Percentiles rank a stretch among this genome's conserved stretches.
Evolutionary conservation across 2,329 filamentous ascomycete species (phyloP).

Genomic region (Aspergillus viridinutans): DNA sequence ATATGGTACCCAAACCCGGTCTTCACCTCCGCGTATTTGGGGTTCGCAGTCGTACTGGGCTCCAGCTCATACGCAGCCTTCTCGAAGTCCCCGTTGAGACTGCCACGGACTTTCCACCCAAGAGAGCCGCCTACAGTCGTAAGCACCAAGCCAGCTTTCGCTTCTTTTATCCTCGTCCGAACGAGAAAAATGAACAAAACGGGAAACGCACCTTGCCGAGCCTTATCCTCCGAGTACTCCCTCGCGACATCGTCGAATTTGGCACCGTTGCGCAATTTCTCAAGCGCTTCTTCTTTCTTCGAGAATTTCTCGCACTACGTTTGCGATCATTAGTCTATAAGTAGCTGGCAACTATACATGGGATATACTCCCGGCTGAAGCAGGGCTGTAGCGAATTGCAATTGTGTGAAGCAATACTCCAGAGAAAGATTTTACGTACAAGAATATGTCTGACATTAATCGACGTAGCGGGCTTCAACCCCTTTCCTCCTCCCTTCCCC

Average conservation of each 20-base stretch:
- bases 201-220: slow-evolving; percentile 47
- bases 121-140: slow-evolving; percentile 51
- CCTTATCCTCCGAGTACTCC: slow-evolving; percentile 64
- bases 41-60: slow-evolving; percentile 56
- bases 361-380: too few species aligned
- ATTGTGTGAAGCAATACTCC: slow-evolving; percentile 1
- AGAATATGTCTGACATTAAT: slow-evolving; percentile 65
- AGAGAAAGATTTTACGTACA: slow-evolving; percentile 29
- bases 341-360: not conserved
- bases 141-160: not conserved
- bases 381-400: too few species aligned
- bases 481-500: slow-evolving; percentile 23
- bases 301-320: slow-evolving; percentile 57
- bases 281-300: slow-evolving; percentile 62
- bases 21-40: slow-evolving; percentile 59
- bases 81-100: slow-evolving; percentile 56
- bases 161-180: not conserved
- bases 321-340: not conserved
- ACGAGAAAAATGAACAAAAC: not conserved
- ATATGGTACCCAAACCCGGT: slow-evolving; percentile 65
- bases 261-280: slow-evolving; percentile 54
- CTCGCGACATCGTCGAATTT: slow-evolving; percentile 64
- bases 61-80: slow-evolving; percentile 60
- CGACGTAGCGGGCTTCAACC: slow-evolving; percentile 55
- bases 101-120: slow-evolving; percentile 60